Evolutionary conservation across 2,329 filamentous ascomycete species (phyloP).

Genomic region (Ramichloridium luteum): DNA sequence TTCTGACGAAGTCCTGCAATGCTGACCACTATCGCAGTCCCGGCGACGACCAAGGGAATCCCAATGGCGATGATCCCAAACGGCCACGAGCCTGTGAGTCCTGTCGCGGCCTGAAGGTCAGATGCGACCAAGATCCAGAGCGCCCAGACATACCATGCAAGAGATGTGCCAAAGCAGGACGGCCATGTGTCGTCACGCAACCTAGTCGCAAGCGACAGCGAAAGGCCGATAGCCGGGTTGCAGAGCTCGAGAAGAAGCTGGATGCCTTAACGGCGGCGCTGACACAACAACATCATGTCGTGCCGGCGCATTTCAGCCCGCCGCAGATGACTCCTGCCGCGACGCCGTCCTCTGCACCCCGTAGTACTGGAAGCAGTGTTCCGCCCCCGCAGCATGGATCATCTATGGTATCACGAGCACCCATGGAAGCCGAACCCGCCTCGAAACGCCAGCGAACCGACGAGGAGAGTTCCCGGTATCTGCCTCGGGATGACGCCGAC

Average conservation of each 20-base stretch:
- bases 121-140: constrained; percentile 63
- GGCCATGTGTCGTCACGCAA: constrained; percentile 64
- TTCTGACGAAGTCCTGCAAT: constrained; percentile 3
- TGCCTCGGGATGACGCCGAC: constrained; percentile 3
- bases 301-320: constrained; percentile 3
- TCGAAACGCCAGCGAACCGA: constrained; percentile 18
- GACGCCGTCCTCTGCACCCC: not conserved
- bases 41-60: constrained; percentile 8
- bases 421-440: not conserved
- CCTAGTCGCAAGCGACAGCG: constrained; percentile 71
- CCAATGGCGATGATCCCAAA: constrained; percentile 28
- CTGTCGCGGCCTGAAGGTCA: constrained; percentile 46
- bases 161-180: constrained; percentile 69
- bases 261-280: constrained; percentile 74
- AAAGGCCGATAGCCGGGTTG: constrained; percentile 80
- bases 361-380: not conserved
- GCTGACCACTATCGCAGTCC: too few species aligned
- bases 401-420: not conserved
- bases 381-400: not conserved
- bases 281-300: constrained; percentile 39
- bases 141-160: constrained; percentile 46
- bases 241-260: constrained; percentile 86
- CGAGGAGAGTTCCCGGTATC: constrained; percentile 7
- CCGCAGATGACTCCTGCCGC: not conserved
- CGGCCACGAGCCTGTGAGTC: constrained; percentile 37